Conservation (phyloP, 768 basidiomycete genomes). For the Pluteus cervinus region DNA sequence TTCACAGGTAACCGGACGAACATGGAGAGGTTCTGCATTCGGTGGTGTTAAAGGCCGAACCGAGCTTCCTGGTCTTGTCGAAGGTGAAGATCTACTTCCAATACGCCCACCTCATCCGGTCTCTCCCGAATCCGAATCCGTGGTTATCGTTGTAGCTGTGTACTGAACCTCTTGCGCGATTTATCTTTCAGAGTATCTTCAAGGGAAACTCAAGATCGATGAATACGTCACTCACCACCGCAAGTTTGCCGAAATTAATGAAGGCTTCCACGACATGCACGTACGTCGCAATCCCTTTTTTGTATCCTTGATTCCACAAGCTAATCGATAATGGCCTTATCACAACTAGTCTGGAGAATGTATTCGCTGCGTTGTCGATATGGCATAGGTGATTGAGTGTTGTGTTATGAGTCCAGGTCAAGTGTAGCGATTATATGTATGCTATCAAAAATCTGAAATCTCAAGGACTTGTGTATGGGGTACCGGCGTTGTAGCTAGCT, state of each 20-base stretch:
- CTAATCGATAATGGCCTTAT: slow-evolving; percentile 6
- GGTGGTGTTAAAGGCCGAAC: slow-evolving; percentile 98
- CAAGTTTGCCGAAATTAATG: slow-evolving; percentile 68
- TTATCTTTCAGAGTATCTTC: slow-evolving; percentile 65
- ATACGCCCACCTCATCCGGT: no score
- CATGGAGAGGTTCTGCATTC: slow-evolving; percentile 94
- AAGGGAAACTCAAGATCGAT: slow-evolving; percentile 82
- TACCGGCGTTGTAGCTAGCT: no score
- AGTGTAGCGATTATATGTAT: no score
- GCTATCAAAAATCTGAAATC: no score
- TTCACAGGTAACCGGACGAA: slow-evolving; percentile 75
- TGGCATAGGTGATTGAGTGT: slow-evolving; percentile 58
- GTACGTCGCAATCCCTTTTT: slow-evolving; percentile 40
- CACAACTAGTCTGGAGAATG: slow-evolving; percentile 64
- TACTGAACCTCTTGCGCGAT: slow-evolving; percentile 1
- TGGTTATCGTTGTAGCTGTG: neutral
- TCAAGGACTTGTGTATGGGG: no score
- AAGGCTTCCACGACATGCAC: slow-evolving; percentile 95
- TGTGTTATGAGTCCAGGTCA: no score
- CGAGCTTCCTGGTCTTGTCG: slow-evolving; percentile 89
- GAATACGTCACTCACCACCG: slow-evolving; percentile 93
- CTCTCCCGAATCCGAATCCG: no score
- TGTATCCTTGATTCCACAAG: slow-evolving; percentile 1
- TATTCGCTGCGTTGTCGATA: slow-evolving; percentile 93
- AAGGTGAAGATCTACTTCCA: slow-evolving; percentile 43